Evolutionary conservation across 75 land plant genomes (phyloP), one percentile per base, ranked within the genome.

Genomic region (Adiantum capillusveneris): DNA sequence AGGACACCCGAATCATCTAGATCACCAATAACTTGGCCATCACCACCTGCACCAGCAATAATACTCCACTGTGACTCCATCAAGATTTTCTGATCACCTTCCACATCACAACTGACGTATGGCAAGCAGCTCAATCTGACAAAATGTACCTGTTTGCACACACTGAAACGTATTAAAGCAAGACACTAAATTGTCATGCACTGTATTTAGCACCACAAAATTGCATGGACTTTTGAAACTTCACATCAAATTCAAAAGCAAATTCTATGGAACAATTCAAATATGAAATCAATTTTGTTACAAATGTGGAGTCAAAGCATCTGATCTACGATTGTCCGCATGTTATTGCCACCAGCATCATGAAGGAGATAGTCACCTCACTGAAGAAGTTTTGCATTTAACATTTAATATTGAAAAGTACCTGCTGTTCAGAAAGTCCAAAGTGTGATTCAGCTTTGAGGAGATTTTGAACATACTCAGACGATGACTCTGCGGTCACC

Each of bases 351-450:
- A n/a, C n/a, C n/a, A n/a, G n/a, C n/a, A n/a, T n/a, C n/a, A n/a
- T n/a, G n/a, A n/a, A n/a, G n/a, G n/a, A n/a, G n/a, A n/a, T n/a
- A n/a, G n/a, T n/a, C n/a, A n/a, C n/a, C n/a, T n/a, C n/a, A n/a
- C n/a, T n/a, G n/a, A n/a, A n/a, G n/a, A n/a, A n/a, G n/a, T n/a
- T n/a, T n/a, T n/a, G n/a, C n/a, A n/a, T n/a, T n/a, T n/a, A n/a
- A n/a, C n/a, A n/a, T n/a, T n/a, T n/a, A n/a, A n/a, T n/a, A n/a
- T n/a, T n/a, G n/a, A n/a, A n/a, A n/a, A n/a, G n/a, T n/a, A 58
- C 60, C 39, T 58, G 60, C 21, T 29, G 20, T 22, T 29, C 24
- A 30, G 20, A 18, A 34, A 58, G 60, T 16, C 60, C 60, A 34
- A 58, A 58, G 19, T 30, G 31, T 9, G 28, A 28, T 7, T 31